Percentiles rank a stretch among this genome's conserved stretches.
phyloP scores from a whole-genome alignment of 176 grass and related monocot species.

The Oryza glaberrima region DNA sequence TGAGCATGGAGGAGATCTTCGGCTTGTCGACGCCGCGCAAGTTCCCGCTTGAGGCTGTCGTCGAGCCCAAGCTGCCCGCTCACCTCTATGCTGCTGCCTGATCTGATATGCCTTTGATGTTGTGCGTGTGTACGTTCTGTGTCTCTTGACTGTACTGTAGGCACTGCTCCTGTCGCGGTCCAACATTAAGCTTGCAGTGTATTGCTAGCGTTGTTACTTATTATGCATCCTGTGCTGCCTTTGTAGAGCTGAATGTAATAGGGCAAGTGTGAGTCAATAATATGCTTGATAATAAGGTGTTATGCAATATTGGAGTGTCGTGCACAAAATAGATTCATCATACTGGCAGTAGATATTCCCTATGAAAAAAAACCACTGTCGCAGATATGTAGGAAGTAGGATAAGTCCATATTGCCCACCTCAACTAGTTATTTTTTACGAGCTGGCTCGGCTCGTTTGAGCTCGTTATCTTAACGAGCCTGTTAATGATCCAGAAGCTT shows the following conservation, averaged over 20 bases:
- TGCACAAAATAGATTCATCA: no score
- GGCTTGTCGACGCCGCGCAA: conserved; percentile 57
- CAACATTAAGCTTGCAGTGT: neutral
- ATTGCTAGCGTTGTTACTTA: neutral
- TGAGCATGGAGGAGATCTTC: conserved; percentile 74
- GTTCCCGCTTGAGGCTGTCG: conserved; percentile 40
- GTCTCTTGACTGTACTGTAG: neutral
- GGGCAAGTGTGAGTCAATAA: neutral
- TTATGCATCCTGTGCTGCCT: neutral
- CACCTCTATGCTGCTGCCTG: conserved; percentile 43
- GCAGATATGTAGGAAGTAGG: no score
- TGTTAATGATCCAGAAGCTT: no score
- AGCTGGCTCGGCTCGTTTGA: no score
- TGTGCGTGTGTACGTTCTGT: neutral
- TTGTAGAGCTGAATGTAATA: neutral
- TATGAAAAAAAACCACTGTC: no score
- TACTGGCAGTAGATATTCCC: no score
- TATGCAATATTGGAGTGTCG: no score
- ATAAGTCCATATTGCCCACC: no score
- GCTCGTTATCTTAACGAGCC: no score
- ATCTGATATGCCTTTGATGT: neutral
- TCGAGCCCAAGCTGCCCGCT: conserved; percentile 48
- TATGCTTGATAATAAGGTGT: neutral
- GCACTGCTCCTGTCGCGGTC: neutral
- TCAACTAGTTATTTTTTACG: no score